A percentile compares a stretch with the other conserved stretches of the same genome.
Evolutionary conservation across 768 basidiomycete genomes (phyloP).

Genomic region (Pulveroboletus sp.): DNA sequence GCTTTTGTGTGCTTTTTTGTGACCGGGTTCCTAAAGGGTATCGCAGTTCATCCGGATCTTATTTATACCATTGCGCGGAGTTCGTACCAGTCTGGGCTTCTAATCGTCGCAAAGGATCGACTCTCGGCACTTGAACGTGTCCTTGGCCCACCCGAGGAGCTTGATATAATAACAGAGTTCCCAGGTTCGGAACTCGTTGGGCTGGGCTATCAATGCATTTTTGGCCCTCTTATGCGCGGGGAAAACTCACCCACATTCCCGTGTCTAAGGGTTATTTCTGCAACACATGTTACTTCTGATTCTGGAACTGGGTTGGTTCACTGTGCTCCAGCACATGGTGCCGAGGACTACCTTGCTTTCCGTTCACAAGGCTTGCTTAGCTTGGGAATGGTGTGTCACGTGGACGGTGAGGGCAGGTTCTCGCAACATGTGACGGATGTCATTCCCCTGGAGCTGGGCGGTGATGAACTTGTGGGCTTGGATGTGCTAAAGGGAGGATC

Average conservation of each 20-base stretch:
- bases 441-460: conserved; percentile 34
- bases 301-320: conserved; percentile 97
- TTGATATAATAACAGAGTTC: conserved; percentile 21
- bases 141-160: conserved; percentile 20
- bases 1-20: not conserved
- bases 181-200: conserved; percentile 52
- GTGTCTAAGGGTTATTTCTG: conserved; percentile 52
- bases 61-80: conserved; percentile 55
- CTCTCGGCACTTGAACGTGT: conserved; percentile 33
- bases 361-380: conserved; percentile 51
- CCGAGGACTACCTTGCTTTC: conserved; percentile 86
- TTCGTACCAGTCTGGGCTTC: conserved; percentile 24
- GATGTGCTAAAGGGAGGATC: conserved; percentile 74
- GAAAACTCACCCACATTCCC: not conserved
- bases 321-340: conserved; percentile 91
- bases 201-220: conserved; percentile 59
- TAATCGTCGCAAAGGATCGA: conserved; percentile 55
- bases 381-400: conserved; percentile 69
- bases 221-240: conserved; percentile 34
- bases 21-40: conserved; percentile 53
- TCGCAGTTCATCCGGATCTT: conserved; percentile 78
- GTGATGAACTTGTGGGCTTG: conserved; percentile 60
- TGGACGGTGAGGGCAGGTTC: conserved; percentile 75
- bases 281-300: conserved; percentile 75
- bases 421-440: conserved; percentile 54